Percentiles rank a stretch among this genome's conserved stretches.
Conservation (phyloP, 306 rosid genomes). For the Malus asiatica region DNA sequence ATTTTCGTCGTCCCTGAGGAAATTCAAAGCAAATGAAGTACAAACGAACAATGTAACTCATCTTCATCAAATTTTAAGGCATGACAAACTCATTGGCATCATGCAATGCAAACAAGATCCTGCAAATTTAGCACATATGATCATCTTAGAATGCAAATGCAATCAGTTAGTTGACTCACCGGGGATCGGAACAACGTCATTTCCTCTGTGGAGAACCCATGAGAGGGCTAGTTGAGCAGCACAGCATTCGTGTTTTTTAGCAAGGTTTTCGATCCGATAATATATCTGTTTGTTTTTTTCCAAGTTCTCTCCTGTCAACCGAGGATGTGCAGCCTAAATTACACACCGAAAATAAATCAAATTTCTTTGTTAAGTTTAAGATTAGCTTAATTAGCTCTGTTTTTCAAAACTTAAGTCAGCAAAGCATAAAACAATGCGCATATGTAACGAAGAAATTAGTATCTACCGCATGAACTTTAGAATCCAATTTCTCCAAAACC, state of each 20-base stretch:
- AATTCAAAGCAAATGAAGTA: neutral
- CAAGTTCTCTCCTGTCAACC: conserved; percentile 43
- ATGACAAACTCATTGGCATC: no score
- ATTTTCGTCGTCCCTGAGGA: conserved; percentile 40
- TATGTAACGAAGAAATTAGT: neutral
- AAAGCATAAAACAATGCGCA: neutral
- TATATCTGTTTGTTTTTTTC: conserved; percentile 45
- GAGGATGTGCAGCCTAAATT: conserved; percentile 35
- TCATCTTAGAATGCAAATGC: neutral
- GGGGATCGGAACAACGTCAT: conserved; percentile 54
- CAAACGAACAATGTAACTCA: neutral
- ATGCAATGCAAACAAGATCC: no score
- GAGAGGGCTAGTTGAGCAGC: conserved; percentile 62
- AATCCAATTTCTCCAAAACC: conserved; percentile 36
- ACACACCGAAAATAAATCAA: no score
- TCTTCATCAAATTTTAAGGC: no score
- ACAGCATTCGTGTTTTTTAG: conserved; percentile 36
- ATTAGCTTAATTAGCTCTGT: no score
- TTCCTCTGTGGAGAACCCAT: conserved; percentile 66
- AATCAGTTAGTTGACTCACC: conserved; percentile 4
- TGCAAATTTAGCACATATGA: no score
- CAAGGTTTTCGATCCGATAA: conserved; percentile 39
- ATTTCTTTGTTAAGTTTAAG: no score
- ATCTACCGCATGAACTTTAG: conserved; percentile 30
- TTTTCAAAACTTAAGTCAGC: neutral